Conservation (phyloP, 2,329 filamentous ascomycete species). For the Beauveria brongniartii region DNA sequence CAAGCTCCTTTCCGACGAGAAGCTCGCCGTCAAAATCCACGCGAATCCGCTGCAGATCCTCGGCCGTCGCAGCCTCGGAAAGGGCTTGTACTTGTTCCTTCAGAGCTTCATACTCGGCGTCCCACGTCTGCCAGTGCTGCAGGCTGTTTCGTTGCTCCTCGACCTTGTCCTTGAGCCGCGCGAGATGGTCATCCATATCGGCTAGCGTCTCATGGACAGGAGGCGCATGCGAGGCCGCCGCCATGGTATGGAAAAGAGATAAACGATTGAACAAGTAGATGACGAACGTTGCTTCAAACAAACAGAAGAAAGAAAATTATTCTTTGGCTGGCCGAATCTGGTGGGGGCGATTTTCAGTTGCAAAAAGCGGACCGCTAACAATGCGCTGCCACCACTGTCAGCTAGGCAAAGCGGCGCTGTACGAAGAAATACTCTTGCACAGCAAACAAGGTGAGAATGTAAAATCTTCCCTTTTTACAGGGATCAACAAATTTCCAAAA, state of each 20-base stretch:
- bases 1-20: slow-evolving; percentile 49
- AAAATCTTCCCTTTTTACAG: too few relatives aligned
- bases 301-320: slow-evolving; percentile 1
- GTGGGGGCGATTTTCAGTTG: background rate
- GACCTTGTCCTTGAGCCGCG: slow-evolving; percentile 68
- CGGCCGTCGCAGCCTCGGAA: slow-evolving; percentile 31
- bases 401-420: background rate
- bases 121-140: slow-evolving; percentile 83
- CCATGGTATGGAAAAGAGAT: slow-evolving; percentile 8
- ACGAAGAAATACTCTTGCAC: background rate
- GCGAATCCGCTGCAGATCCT: slow-evolving; percentile 51
- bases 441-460: background rate
- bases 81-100: slow-evolving; percentile 68
- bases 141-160: slow-evolving; percentile 62
- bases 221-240: background rate
- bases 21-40: slow-evolving; percentile 54
- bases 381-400: background rate
- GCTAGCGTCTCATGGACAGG: slow-evolving; percentile 43
- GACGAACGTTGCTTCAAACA: background rate
- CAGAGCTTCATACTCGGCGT: slow-evolving; percentile 83
- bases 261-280: background rate
- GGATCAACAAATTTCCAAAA: background rate
- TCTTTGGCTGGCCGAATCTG: background rate
- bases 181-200: slow-evolving; percentile 66
- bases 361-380: slow-evolving; percentile 4